These are phyloP conservation scores for Microglena sp. DNA, from an alignment of 139 green algal species.

Conservation along the genomic window DNA sequence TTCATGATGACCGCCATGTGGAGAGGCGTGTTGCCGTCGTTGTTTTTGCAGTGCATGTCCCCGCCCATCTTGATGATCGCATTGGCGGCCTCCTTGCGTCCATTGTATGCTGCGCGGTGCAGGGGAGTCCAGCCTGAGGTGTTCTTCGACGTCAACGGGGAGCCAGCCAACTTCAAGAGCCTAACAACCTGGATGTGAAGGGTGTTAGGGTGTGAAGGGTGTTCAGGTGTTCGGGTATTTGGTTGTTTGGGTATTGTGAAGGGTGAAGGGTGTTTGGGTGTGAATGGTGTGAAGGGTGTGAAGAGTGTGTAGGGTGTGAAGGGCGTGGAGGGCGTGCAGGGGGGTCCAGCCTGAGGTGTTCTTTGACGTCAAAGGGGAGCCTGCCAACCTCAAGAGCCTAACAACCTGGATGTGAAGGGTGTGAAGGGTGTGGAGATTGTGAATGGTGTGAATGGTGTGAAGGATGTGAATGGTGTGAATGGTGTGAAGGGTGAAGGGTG, in stretches of 20 bases:
- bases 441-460: neutral
- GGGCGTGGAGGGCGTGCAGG: conserved; percentile 13
- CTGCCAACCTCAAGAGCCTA: conserved; percentile 21
- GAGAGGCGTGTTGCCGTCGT: conserved; percentile 41
- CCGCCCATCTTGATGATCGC: conserved; percentile 17
- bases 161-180: conserved; percentile 19
- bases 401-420: conserved; percentile 17
- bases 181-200: conserved; percentile 20
- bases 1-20: conserved; percentile 41
- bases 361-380: conserved; percentile 13
- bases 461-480: neutral
- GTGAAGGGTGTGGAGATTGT: neutral
- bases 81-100: conserved; percentile 15
- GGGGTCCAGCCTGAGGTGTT: conserved; percentile 41
- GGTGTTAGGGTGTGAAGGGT: neutral
- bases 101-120: conserved; percentile 37
- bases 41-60: conserved; percentile 16
- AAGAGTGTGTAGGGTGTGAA: neutral
- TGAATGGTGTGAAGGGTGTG: neutral
- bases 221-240: neutral
- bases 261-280: too few species aligned
- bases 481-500: neutral
- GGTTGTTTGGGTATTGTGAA: neutral
- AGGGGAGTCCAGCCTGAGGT: conserved; percentile 37
- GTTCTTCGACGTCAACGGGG: conserved; percentile 24